Evolutionary conservation across 1,139 yeast genomes (phyloP), one percentile per base, ranked within the genome.

Genomic region (Blastobotrys ciferrii): DNA sequence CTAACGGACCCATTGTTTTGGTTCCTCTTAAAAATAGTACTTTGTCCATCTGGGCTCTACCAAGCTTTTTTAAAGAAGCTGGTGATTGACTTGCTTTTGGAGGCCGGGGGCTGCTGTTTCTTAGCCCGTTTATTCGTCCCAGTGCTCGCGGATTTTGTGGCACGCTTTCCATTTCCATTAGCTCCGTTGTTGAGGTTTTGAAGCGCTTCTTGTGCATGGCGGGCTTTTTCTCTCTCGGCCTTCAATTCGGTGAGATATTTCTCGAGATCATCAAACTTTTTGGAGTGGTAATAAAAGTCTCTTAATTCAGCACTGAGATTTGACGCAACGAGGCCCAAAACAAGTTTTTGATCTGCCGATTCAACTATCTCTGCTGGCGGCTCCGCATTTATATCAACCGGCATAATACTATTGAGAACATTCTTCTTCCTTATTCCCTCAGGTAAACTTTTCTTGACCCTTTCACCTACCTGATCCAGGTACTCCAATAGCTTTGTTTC

Each of bases 301-400:
- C 46, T 45, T 5, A 67, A 36, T 7, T 52, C 53, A 1, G 51
- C 47, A 2, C 57, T 53, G n/a, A 69, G 56, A 56, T 69, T 66
- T 12, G 66, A 58, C 19, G 59, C 47, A 11, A 69, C 43, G 23
- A 69, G 54, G 14, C 54, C 50, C 41, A 59, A 48, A 2, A 68
- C 70, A 6, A 62, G 54, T 45, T 57, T 57, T 15, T 47, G 40
- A 3, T 53, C 48, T 3, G 65, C 70, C 15, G 45, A 48, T 5
- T 45, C 44, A 4, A 49, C 42, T 23, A 66, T 51, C 2, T 53
- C 58, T 3, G 52, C 57, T 15, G 62, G 61, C 7, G 62, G 51
- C n/a, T 51, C 47, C 15, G 45, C 52, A 12, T 50, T 58, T 6
- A 58, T 53, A 32, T 63, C 59, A 2, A 55, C 51, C 2, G 47